Evolutionary conservation across 306 rosid species (phyloP).

Genomic region (Prunus davidiana): DNA sequence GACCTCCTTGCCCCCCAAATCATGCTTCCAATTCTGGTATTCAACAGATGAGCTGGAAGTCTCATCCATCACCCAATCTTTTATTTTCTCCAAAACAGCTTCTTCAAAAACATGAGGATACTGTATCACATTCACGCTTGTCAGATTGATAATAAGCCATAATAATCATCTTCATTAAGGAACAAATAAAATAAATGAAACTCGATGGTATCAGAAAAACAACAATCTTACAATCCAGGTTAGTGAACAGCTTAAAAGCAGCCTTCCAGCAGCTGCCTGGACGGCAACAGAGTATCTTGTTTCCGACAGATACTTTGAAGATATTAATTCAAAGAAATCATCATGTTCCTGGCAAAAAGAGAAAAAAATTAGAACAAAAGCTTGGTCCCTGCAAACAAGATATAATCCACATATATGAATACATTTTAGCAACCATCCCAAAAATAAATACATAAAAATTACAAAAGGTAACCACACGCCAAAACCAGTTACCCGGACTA

Average conservation of each 20-base stretch:
- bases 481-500: slow-evolving; percentile 62
- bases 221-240: slow-evolving; percentile 70
- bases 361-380: not conserved
- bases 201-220: not conserved
- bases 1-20: slow-evolving; percentile 50
- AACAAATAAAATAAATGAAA: not conserved
- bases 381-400: not conserved
- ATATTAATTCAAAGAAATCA: slow-evolving; percentile 89
- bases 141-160: not conserved
- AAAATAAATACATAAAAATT: not conserved
- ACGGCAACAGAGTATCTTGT: slow-evolving; percentile 54
- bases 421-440: not conserved
- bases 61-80: slow-evolving; percentile 82
- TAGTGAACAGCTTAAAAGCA: slow-evolving; percentile 72
- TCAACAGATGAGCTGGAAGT: slow-evolving; percentile 36
- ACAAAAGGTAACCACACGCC: not conserved
- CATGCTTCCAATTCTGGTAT: slow-evolving; percentile 58
- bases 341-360: slow-evolving; percentile 69
- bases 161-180: not conserved
- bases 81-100: slow-evolving; percentile 62
- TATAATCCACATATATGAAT: not conserved
- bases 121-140: slow-evolving; percentile 43
- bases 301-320: slow-evolving; percentile 75
- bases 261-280: slow-evolving; percentile 80
- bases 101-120: slow-evolving; percentile 95